Conservation (phyloP, 441 rosid species). For the Daphne laureola region DNA sequence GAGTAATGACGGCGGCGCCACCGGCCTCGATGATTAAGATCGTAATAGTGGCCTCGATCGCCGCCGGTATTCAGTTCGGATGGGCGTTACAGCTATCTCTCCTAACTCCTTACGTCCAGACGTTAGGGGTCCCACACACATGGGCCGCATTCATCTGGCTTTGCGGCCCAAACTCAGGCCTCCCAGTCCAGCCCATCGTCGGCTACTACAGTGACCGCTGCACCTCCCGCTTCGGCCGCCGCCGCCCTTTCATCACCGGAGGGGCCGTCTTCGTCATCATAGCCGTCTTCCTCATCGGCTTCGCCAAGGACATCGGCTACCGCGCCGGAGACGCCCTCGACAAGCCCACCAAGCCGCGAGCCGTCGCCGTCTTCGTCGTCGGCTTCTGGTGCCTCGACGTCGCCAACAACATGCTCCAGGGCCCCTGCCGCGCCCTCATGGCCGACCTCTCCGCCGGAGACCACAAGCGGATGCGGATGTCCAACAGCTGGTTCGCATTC, state of each 20-base stretch:
- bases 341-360: constrained; percentile 41
- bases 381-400: constrained; percentile 95
- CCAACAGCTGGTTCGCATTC: constrained; percentile 66
- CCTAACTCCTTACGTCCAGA: constrained; percentile 79
- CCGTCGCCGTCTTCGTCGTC: constrained; percentile 59
- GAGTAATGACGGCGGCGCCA: not conserved
- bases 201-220: constrained; percentile 81
- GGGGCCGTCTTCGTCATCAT: constrained; percentile 50
- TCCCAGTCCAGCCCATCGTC: constrained; percentile 80
- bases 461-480: constrained; percentile 47
- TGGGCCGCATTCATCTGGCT: constrained; percentile 96
- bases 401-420: constrained; percentile 80
- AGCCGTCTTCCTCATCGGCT: constrained; percentile 80
- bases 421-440: constrained; percentile 78
- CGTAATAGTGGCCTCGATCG: constrained; percentile 56
- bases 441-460: constrained; percentile 63
- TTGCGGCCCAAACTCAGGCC: constrained; percentile 87
- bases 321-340: constrained; percentile 42
- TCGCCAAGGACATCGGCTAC: constrained; percentile 73
- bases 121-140: constrained; percentile 72
- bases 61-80: constrained; percentile 83
- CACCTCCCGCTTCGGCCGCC: constrained; percentile 77
- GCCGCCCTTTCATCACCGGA: constrained; percentile 71
- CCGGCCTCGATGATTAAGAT: constrained; percentile 29
- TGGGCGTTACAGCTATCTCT: constrained; percentile 92